Percentiles rank a stretch among this genome's conserved stretches.
Conservation (phyloP, 495 filamentous ascomycete genomes). For the Aspergillus haitiensis region DNA sequence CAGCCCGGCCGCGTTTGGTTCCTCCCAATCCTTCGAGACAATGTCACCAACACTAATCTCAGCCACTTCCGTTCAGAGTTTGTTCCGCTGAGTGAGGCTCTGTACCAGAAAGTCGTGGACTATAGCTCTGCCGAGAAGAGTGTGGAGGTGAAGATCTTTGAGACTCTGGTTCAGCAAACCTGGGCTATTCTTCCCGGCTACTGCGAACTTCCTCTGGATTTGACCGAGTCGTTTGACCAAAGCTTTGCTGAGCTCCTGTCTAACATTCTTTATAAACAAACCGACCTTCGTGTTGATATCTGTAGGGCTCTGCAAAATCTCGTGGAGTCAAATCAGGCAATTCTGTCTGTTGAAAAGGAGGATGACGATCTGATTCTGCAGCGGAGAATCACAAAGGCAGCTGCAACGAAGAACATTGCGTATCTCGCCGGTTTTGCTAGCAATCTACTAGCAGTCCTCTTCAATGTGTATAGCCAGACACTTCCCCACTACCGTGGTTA, state of each 20-base stretch:
- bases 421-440: slow-evolving; percentile 76
- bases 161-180: slow-evolving; percentile 91
- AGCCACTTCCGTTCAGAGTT: slow-evolving; percentile 81
- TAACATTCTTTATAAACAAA: slow-evolving; percentile 89
- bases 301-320: slow-evolving; percentile 82
- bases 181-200: slow-evolving; percentile 96
- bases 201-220: slow-evolving; percentile 84
- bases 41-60: slow-evolving; percentile 80
- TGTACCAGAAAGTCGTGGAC: slow-evolving; percentile 86
- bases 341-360: slow-evolving; percentile 58
- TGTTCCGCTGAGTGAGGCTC: slow-evolving; percentile 81
- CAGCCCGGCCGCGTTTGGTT: slow-evolving; percentile 91
- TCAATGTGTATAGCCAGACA: slow-evolving; percentile 97
- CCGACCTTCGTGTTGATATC: slow-evolving; percentile 79
- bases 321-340: slow-evolving; percentile 85
- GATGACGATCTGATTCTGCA: slow-evolving; percentile 70
- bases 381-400: slow-evolving; percentile 68
- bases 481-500: slow-evolving; percentile 86
- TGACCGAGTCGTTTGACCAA: slow-evolving; percentile 77
- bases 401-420: slow-evolving; percentile 72
- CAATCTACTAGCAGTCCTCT: slow-evolving; percentile 89
- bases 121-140: slow-evolving; percentile 78
- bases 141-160: slow-evolving; percentile 94
- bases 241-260: slow-evolving; percentile 86
- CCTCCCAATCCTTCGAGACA: slow-evolving; percentile 82